Base-by-base conservation (phyloP, 768 basidiomycete genomes). In the Butyriboletus loyo region DNA sequence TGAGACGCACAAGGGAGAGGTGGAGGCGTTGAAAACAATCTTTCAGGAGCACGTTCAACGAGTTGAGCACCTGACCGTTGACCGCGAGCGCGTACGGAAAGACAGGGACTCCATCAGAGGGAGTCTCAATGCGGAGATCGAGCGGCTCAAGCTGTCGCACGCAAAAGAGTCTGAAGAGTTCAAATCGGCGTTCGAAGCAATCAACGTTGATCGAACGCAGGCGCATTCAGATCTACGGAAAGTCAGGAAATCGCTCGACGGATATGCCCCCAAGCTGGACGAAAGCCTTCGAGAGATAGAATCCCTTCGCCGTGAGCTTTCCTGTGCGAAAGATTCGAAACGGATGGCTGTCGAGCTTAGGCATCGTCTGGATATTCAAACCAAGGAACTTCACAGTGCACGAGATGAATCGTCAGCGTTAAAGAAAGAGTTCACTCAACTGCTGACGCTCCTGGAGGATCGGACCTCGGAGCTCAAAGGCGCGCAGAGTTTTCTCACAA, bases 401-500 rank as follows among this genome's bases (percentile, higher is more conserved):
- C 62, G 64, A 21, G 60, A 69, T 11, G 67, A 67, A 28, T 69
- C 67, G 3, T 66, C 67, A 7, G 35, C 54, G 14, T 43, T 69
- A 43, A 65, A 57, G 37, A 67, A 52, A 41, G 65, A 69, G 32
- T 71, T 70, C 37, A 46, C 46, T 24, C 67, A 69, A 28, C 30
- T 71, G 15, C 8, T 17, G 38, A 52, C 61, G 10, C 54, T 79
- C 22, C 61, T 81, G 25, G 66, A 73, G 7, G 62, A 71, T 36
- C 72, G 79, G 32, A 75, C 75, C 5, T 62, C 70, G 34, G 77
- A 81, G 58, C 70, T 77, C 19, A 71, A 72, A 28, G 76, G 73
- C 7, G 75, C 74, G 9, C 78, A 78, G 59, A 71, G 66, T 40
- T 82, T 77, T 69, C 66, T 78, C 41, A 69, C 71, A 2, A 76